Evolutionary conservation across 2,329 filamentous ascomycete species (phyloP).

Genomic region (Colletotrichum sp.): DNA sequence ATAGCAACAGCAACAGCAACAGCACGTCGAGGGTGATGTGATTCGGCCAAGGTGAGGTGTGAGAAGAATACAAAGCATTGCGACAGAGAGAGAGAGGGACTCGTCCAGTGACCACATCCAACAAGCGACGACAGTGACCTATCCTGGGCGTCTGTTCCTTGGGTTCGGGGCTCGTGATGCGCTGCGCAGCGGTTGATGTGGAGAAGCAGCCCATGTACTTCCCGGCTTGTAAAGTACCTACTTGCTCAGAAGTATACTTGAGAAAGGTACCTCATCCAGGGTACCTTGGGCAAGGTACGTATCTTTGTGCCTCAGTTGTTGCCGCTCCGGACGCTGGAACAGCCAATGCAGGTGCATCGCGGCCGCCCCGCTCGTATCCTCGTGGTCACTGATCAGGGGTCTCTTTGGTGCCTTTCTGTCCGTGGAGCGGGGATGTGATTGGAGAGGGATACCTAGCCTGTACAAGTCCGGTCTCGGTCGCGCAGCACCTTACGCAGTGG

Average conservation of each 20-base stretch:
- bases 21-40: neutral
- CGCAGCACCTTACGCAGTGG: neutral
- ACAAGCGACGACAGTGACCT: neutral
- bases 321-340: conserved; percentile 9
- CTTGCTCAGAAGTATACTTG: neutral
- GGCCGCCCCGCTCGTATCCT: conserved; percentile 16
- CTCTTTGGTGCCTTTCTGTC: neutral
- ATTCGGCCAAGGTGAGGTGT: neutral
- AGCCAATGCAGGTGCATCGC: conserved; percentile 25
- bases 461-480: conserved; percentile 21
- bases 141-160: neutral
- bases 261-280: neutral
- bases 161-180: conserved; percentile 20
- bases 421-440: neutral
- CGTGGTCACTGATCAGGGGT: conserved; percentile 20
- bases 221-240: neutral
- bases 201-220: neutral
- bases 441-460: conserved; percentile 15
- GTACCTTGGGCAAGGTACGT: neutral
- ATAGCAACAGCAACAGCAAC: neutral
- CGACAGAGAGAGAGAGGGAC: neutral
- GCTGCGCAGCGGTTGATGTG: conserved; percentile 7
- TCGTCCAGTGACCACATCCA: neutral
- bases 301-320: neutral
- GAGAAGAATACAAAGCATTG: neutral